These are phyloP conservation scores for Stropharia rugosoannulata DNA, from an alignment of 768 basidiomycete genomes.

Conservation along the genomic window DNA sequence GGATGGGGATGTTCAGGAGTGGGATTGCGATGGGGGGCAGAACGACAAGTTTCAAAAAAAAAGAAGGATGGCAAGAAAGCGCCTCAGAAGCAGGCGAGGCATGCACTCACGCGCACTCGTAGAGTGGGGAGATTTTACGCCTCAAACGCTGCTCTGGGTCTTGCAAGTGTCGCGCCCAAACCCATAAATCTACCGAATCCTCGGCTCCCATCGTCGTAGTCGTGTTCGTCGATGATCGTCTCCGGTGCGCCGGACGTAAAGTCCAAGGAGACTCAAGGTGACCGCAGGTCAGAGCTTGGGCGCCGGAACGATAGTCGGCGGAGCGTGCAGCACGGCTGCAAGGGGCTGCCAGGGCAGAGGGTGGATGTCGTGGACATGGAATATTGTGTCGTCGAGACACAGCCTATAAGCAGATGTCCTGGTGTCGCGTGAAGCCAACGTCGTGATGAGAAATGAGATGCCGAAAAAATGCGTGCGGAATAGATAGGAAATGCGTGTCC, in stretches of 20 bases:
- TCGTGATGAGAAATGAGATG: constrained; percentile 17
- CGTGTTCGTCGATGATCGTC: constrained; percentile 17
- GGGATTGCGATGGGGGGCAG: constrained; percentile 44
- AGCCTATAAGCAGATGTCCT: constrained; percentile 34
- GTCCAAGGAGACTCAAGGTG: constrained; percentile 23
- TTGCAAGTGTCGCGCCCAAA: constrained; percentile 66
- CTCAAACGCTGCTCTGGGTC: constrained; percentile 61
- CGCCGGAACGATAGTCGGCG: constrained; percentile 21
- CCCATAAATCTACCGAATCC: constrained; percentile 49
- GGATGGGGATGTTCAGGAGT: constrained; percentile 50
- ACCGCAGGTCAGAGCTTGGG: constrained; percentile 40
- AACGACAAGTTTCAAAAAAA: constrained; percentile 36
- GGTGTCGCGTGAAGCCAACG: constrained; percentile 15
- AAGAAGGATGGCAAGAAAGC: constrained; percentile 55
- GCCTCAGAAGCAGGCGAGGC: constrained; percentile 51
- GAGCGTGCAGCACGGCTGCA: constrained; percentile 59
- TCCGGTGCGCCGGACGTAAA: constrained; percentile 18
- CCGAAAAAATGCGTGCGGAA: constrained; percentile 25
- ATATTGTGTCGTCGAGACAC: constrained; percentile 26
- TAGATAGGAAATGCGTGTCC: constrained; percentile 28
- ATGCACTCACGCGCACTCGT: constrained; percentile 46
- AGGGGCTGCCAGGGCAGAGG: constrained; percentile 31
- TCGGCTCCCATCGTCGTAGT: constrained; percentile 53
- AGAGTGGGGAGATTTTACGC: constrained; percentile 49
- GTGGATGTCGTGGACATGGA: constrained; percentile 27